A percentile compares a stretch with the other conserved stretches of the same genome.
phyloP scores from a whole-genome alignment of 1,139 yeast species.

The Zygosaccharomyces sapae region DNA sequence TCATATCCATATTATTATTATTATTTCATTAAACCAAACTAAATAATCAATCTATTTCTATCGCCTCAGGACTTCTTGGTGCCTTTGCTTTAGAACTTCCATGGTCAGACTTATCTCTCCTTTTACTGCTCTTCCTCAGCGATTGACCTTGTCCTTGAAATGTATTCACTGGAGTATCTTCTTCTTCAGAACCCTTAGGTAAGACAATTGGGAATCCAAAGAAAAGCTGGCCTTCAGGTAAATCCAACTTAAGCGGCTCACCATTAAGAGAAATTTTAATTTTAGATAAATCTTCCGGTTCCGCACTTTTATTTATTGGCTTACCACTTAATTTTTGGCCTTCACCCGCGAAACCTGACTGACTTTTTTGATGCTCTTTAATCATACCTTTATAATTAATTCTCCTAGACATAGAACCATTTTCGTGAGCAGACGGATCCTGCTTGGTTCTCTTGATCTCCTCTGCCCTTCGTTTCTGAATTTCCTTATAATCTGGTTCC shows the following conservation, averaged over 20 bases:
- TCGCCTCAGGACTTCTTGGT: conserved; percentile 68
- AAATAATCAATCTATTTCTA: conserved; percentile 60
- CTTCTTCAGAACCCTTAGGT: conserved; percentile 46
- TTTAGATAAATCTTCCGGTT: conserved; percentile 20
- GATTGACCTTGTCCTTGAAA: conserved; percentile 68
- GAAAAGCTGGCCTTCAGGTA: conserved; percentile 84
- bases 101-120: conserved; percentile 54
- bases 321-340: conserved; percentile 77
- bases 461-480: conserved; percentile 19
- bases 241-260: conserved; percentile 65
- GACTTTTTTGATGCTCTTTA: conserved; percentile 39
- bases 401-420: conserved; percentile 75
- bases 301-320: conserved; percentile 26
- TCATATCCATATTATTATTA: too few relatives aligned
- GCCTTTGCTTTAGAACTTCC: conserved; percentile 40
- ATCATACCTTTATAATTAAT: conserved; percentile 65
- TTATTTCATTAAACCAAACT: neutral
- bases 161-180: conserved; percentile 31
- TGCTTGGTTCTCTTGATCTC: conserved; percentile 18
- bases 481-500: conserved; percentile 62
- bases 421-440: conserved; percentile 40
- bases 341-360: conserved; percentile 49
- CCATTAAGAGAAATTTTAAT: conserved; percentile 40
- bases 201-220: conserved; percentile 88
- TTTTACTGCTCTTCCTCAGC: conserved; percentile 66